Conservation (phyloP, 2,329 filamentous ascomycete species). For the Rhynchosporium agropyri region DNA sequence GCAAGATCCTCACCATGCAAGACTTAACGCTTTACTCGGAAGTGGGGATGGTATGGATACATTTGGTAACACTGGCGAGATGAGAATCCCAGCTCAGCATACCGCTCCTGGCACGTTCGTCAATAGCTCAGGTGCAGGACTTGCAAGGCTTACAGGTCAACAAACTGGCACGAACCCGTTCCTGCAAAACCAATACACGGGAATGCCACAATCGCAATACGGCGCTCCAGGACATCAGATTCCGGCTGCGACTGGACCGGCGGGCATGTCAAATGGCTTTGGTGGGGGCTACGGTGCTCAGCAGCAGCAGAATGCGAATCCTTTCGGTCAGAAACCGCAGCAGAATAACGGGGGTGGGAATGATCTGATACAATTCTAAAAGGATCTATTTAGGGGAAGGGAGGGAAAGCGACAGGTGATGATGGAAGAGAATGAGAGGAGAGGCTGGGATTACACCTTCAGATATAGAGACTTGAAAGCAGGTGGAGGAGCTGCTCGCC, state of each 20-base stretch:
- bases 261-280: constrained; percentile 54
- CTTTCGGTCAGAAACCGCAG: constrained; percentile 55
- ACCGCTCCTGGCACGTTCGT: constrained; percentile 95
- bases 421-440: not conserved
- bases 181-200: constrained; percentile 79
- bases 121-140: constrained; percentile 87
- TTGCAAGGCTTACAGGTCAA: constrained; percentile 62
- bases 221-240: constrained; percentile 46
- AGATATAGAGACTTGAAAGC: constrained; percentile 21
- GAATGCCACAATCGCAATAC: constrained; percentile 66
- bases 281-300: constrained; percentile 46
- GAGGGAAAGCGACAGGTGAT: not conserved
- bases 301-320: constrained; percentile 48
- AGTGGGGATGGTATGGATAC: constrained; percentile 94
- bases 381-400: not conserved
- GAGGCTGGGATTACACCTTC: constrained; percentile 11
- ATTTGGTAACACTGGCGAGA: constrained; percentile 94
- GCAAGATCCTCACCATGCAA: constrained; percentile 66
- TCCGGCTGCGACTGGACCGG: constrained; percentile 59
- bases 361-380: constrained; percentile 42
- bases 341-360: constrained; percentile 46
- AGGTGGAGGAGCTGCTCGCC: constrained; percentile 13
- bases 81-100: constrained; percentile 94
- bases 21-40: constrained; percentile 83
- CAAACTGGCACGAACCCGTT: constrained; percentile 85